phyloP scores from a whole-genome alignment of 331 rosid species.

The Malus hybrid region DNA sequence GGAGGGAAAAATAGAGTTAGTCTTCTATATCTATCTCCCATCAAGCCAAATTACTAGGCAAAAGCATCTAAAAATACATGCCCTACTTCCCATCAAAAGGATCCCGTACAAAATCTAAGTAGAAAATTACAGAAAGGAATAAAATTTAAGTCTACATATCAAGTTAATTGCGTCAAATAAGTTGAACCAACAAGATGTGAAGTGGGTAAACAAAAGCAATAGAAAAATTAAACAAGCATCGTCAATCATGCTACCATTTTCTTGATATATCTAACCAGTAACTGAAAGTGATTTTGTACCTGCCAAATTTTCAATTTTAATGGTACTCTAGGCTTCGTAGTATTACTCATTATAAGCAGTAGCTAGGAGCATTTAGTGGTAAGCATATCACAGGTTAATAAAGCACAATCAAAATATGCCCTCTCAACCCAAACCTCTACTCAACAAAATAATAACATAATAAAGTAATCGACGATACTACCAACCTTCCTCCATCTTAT shows the following conservation, averaged over 20 bases:
- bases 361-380: background rate
- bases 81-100: background rate
- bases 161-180: background rate
- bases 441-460: background rate
- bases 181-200: background rate
- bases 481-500: slow-evolving; percentile 61
- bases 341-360: background rate
- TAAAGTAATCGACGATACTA: slow-evolving; percentile 15
- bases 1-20: background rate
- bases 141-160: background rate
- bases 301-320: background rate
- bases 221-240: background rate
- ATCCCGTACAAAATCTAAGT: background rate
- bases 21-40: background rate
- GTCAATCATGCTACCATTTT: background rate
- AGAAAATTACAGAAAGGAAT: background rate
- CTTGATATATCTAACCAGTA: background rate
- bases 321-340: background rate
- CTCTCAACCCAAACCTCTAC: background rate
- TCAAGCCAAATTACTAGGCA: background rate
- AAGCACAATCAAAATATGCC: background rate
- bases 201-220: background rate
- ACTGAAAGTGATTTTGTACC: background rate
- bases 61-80: background rate
- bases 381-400: background rate